Evolutionary conservation across 1,284 basidiomycete species (phyloP), one percentile per base, ranked within the genome.

Genomic region (Thelephora terrestris): DNA sequence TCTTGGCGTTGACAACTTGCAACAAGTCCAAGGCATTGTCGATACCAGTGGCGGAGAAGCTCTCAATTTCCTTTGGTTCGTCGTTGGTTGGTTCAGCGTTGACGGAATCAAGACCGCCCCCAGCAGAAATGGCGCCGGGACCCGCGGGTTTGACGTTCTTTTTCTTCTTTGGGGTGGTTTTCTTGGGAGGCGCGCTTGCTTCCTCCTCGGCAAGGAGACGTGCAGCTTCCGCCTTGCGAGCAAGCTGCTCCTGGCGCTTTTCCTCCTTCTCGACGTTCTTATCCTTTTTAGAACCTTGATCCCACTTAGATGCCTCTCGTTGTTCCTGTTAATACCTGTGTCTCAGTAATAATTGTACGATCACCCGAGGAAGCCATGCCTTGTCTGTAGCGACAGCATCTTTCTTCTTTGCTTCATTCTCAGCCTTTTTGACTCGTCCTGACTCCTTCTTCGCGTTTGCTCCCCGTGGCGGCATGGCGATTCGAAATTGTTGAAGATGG

Each of bases 1-100:
- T 85, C 73, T 89, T 92, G 7, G 90, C 88, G 46, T 81, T 95
- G 10, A 95, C 91, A 2, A 95, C 75, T 51, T 88, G 84, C 57
- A 98, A 67, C 51, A 96, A 76, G 65, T 96, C 94, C 44, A 99
- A 65, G 7, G 91, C 92, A 61, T 93, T 89, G 61, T 99, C 94
- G 48, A 98, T 76, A 12, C 92, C 94, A 18, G 84, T 86, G 5
- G 94, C 95, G 10, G 78, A 66, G 64, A 79, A 90, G 59, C 81
- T 82, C 64, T 89, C 79, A 9, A 75, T 65, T 50, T 76, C 71
- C 51, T 70, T 69, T n/a, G 57, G 54, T 51, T 53, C 1, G 23
- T 47, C 44, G 36, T 52, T 55, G 45, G 52, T 57, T 3, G 53
- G 50, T 23, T 52, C 49, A 17, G 46, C 57, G 3, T 50, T 55